Conservation (phyloP, 345 rosid species). For the Sapria himalayana region DNA sequence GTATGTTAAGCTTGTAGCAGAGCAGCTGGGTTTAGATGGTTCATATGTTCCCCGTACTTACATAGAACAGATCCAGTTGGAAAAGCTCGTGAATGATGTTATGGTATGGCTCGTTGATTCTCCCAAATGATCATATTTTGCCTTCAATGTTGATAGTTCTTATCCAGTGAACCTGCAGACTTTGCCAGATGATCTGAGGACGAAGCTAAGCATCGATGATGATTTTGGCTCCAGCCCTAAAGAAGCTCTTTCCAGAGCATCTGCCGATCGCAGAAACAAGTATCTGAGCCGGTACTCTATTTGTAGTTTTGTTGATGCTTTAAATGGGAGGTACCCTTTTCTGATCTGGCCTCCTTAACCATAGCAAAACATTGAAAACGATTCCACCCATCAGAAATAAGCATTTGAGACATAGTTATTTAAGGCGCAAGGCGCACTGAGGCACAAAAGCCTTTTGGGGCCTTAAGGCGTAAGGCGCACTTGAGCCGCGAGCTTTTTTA, state of each 20-base stretch:
- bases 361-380: too few species aligned
- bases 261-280: slow-evolving; percentile 76
- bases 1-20: slow-evolving; percentile 43
- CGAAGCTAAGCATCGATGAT: slow-evolving; percentile 82
- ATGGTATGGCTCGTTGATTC: slow-evolving; percentile 69
- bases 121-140: slow-evolving; percentile 3
- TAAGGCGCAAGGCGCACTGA: too few species aligned
- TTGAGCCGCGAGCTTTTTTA: too few species aligned
- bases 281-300: slow-evolving; percentile 72
- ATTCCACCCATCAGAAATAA: too few species aligned
- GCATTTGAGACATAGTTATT: too few species aligned
- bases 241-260: slow-evolving; percentile 93
- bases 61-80: slow-evolving; percentile 93
- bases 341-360: too few species aligned
- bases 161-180: slow-evolving; percentile 37
- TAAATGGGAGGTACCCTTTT: not conserved
- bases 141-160: slow-evolving; percentile 8
- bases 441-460: too few species aligned
- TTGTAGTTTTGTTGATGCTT: slow-evolving; percentile 1
- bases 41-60: slow-evolving; percentile 82
- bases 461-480: too few species aligned
- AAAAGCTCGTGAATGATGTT: slow-evolving; percentile 90
- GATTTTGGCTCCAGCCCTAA: slow-evolving; percentile 79
- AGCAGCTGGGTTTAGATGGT: slow-evolving; percentile 73
- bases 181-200: slow-evolving; percentile 82